A percentile compares a stretch with the other conserved stretches of the same genome.
Conservation (phyloP, 2,329 filamentous ascomycete species). For the Malbranchea cinnamomea region DNA sequence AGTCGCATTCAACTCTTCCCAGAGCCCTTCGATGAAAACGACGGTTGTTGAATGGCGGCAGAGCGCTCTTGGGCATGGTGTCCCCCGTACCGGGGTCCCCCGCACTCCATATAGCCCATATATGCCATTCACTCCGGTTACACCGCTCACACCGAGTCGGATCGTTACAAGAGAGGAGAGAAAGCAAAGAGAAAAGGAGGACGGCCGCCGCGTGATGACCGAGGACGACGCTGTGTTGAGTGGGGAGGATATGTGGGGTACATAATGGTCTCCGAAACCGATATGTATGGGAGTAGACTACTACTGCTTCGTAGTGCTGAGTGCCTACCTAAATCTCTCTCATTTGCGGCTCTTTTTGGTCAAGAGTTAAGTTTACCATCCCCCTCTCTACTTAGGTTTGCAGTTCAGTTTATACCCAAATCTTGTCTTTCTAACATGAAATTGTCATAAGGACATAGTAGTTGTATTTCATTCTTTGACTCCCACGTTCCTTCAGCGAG, state of each 20-base stretch:
- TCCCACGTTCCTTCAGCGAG: too few relatives aligned
- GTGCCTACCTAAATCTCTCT: too few relatives aligned
- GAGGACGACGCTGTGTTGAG: slow-evolving; percentile 33
- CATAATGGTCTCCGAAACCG: slow-evolving; percentile 3
- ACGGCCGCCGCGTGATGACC: slow-evolving; percentile 29
- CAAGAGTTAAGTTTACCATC: too few relatives aligned
- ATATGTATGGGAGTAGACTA: neutral
- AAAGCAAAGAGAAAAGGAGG: slow-evolving; percentile 26
- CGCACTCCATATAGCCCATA: slow-evolving; percentile 35
- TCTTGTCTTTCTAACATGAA: too few relatives aligned
- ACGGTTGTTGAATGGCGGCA: slow-evolving; percentile 32
- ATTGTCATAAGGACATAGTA: too few relatives aligned
- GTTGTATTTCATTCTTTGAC: too few relatives aligned
- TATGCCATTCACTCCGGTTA: slow-evolving; percentile 36
- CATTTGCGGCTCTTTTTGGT: too few relatives aligned
- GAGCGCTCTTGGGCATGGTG: slow-evolving; percentile 17
- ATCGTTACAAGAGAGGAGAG: slow-evolving; percentile 31
- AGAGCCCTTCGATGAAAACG: slow-evolving; percentile 33
- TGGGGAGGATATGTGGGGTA: slow-evolving; percentile 33
- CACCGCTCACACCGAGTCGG: slow-evolving; percentile 32
- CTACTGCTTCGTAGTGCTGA: too few relatives aligned
- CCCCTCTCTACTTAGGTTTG: too few relatives aligned
- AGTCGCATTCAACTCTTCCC: slow-evolving; percentile 25
- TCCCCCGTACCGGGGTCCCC: slow-evolving; percentile 32
- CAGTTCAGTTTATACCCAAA: too few relatives aligned